Conservation (phyloP, 1,284 basidiomycete genomes). For the Bondarzewia mesenterica region DNA sequence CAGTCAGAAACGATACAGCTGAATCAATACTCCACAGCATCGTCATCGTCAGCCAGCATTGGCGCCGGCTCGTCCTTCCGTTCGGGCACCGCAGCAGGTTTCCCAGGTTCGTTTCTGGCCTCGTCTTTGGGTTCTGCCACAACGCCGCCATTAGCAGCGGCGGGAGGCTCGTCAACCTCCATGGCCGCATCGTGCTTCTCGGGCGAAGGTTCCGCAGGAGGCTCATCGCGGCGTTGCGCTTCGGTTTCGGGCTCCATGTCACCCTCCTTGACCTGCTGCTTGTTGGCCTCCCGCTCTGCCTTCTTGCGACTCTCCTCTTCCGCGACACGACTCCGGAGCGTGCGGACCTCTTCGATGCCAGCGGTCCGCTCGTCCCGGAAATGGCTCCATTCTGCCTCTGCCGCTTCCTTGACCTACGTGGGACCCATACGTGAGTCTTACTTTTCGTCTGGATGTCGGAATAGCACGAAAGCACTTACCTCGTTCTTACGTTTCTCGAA, state of each 20-base stretch:
- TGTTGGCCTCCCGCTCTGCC: constrained; percentile 21
- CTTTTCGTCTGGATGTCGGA: not conserved
- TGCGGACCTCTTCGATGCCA: constrained; percentile 54
- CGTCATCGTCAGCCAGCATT: constrained; percentile 45
- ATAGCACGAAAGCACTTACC: constrained; percentile 27
- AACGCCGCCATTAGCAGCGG: constrained; percentile 19
- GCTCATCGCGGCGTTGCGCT: constrained; percentile 4
- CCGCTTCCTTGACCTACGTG: constrained; percentile 48
- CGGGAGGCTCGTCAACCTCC: constrained; percentile 28
- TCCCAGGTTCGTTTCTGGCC: constrained; percentile 24
- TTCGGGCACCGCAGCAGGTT: constrained; percentile 25
- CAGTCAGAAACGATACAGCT: too few species aligned
- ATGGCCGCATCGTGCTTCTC: constrained; percentile 27
- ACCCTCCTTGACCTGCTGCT: constrained; percentile 11
- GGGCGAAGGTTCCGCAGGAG: constrained; percentile 10
- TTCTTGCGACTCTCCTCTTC: constrained; percentile 44
- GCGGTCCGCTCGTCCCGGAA: constrained; percentile 52
- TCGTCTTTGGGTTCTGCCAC: constrained; percentile 21
- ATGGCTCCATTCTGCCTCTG: constrained; percentile 57
- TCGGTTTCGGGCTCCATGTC: constrained; percentile 8
- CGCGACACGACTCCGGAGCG: constrained; percentile 53
- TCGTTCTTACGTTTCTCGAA: constrained; percentile 51
- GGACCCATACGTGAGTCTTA: not conserved
- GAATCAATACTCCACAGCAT: constrained; percentile 50
- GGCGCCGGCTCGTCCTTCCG: constrained; percentile 33